Evolutionary conservation across 176 grass and related monocot genomes (phyloP), one percentile per base, ranked within the genome.

Genomic region (Luzula sylvatica): DNA sequence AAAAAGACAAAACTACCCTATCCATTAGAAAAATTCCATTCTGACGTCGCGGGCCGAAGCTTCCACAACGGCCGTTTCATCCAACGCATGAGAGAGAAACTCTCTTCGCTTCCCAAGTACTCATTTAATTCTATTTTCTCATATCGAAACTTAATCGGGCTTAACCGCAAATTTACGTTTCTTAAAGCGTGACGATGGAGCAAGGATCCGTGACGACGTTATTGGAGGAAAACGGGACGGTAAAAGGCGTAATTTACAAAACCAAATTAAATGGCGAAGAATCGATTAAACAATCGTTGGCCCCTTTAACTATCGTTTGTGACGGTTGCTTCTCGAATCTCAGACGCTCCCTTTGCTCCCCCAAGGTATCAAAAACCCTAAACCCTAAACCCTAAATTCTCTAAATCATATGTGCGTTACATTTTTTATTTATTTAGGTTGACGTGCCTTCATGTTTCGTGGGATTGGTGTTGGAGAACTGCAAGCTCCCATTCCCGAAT

Each of bases 251-350:
- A 28, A 49, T 74, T 50, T 98, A 90, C 75, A 98, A 98, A 68
- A 83, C 52, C 22, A 98, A 78, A 61, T 82, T 71, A 20, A 82
- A 86, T 65, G 85, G 88, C 79, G 92, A 87, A 60, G 60, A 64
- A 48, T 64, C 47, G 42, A 26, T 32, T 8, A 56, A 68, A 20
- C 82, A 83, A 50, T 81, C 81, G 21, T 69, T 71, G 73, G 86
- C 92, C 35, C 86, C 92, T 55, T 67, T 98, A 26, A 98, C 86
- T 3, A 83, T 98, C 65, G 92, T 98, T 50, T 98, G 92, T 46
- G 92, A 98, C 46, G 85, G 92, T n/a, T 98, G 92, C 55, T 98
- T 98, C 65, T 98, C 92, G 1, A 98, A 98, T 60, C 68, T 98
- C 46, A 53, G 92, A 7, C 92, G 85, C 3, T 39, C 56, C 26